Percentiles rank a stretch among this genome's conserved stretches.
Conservation (phyloP, 495 filamentous ascomycete genomes). For the Articulospora tetracladia region DNA sequence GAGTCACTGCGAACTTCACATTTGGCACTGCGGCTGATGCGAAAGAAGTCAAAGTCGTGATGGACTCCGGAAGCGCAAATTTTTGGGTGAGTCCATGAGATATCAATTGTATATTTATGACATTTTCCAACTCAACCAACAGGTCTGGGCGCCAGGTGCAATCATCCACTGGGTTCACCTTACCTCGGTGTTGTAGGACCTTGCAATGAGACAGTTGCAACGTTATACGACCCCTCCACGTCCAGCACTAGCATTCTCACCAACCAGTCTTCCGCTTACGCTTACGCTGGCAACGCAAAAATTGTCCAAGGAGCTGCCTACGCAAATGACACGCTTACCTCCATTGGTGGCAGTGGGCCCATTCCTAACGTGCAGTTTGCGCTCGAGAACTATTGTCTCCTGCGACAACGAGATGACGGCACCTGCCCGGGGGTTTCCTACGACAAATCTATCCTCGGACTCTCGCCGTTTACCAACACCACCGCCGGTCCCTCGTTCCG, state of each 20-base stretch:
- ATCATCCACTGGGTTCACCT: constrained; percentile 5
- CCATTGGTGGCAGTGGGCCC: neutral
- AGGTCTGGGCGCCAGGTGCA: neutral
- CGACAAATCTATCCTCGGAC: constrained; percentile 4
- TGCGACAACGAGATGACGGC: neutral
- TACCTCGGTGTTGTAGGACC: constrained; percentile 1
- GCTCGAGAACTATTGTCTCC: neutral
- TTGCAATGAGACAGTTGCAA: constrained; percentile 4
- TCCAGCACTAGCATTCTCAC: neutral
- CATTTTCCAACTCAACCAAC: too few species aligned
- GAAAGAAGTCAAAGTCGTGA: neutral
- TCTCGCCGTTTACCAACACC: neutral
- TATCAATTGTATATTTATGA: too few species aligned
- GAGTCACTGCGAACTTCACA: constrained; percentile 9
- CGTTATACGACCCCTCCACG: neutral
- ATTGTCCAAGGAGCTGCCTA: neutral
- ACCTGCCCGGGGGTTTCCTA: neutral
- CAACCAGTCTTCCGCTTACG: neutral
- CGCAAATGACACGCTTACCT: constrained; percentile 4
- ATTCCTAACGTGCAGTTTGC: neutral
- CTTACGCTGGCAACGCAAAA: constrained; percentile 4
- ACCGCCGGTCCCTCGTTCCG: constrained; percentile 7
- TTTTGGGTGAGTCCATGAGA: constrained; percentile 4
- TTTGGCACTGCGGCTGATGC: constrained; percentile 1
- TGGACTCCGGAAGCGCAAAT: constrained; percentile 3